Evolutionary conservation across 1,139 yeast genomes (phyloP), one percentile per base, ranked within the genome.

Genomic region (Sugiyamaella neomexicana): DNA sequence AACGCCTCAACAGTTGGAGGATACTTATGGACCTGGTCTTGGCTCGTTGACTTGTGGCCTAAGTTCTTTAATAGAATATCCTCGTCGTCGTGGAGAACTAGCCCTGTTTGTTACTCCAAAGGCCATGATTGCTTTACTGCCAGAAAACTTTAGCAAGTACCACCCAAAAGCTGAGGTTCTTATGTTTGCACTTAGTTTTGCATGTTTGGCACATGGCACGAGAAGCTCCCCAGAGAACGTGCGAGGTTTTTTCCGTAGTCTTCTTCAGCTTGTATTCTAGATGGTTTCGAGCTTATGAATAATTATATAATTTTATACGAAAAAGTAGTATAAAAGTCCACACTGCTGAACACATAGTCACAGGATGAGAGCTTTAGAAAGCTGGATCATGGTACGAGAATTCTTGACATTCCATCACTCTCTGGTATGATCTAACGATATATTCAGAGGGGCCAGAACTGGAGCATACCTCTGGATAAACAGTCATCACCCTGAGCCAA

Each of bases 41-140:
- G 79, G 77, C 2, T 64, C 72, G 15, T 55, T 69, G 1, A 44
- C 66, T 13, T 68, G 76, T 51, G 79, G 79, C 7, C 61, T 73
- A 44, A 71, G 78, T 45, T 67, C 75, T 6, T 61, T 73, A 25
- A 60, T 75, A 6, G 79, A 75, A 56, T 68, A 63, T 15, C 64
- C 72, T 1, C 63, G 64, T 50, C 62, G 79, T 32, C 66, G 78
- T 37, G 72, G 76, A 25, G 80, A 76, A 58, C 69, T 76, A 55
- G 72, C 77, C 0, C 62, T 75, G 16, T 75, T 75, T 62, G 68
- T 73, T 29, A 72, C 75, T 8, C 78, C 78, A 2, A 66, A 72
- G 50, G 77, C 77, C 1, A 59, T 74, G 46, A 72, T 72, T 8
- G 73, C 75, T 8, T 59, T 72, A 5, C 57, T 73, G 10, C 68